These are phyloP conservation scores for Penicillium sp. DNA, from an alignment of 2,329 filamentous ascomycete species.

Conservation along the genomic window DNA sequence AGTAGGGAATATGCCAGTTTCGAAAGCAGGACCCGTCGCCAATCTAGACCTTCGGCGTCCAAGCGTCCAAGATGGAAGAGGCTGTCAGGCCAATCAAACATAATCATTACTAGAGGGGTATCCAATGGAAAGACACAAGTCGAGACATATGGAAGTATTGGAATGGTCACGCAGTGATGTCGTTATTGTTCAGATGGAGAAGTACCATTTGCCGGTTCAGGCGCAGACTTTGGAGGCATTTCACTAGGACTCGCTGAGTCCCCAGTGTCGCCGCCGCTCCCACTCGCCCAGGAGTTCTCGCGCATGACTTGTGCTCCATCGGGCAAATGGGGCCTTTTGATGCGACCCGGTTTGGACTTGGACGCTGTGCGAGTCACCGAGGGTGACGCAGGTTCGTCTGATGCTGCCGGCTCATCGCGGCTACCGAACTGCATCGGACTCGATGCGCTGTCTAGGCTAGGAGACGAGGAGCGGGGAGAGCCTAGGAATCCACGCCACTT, in stretches of 20 bases:
- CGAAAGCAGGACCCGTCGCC: too few species aligned
- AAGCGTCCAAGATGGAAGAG: too few species aligned
- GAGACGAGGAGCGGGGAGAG: constrained; percentile 18
- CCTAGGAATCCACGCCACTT: constrained; percentile 82
- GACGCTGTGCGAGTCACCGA: constrained; percentile 9
- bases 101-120: constrained; percentile 29
- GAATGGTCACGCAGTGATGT: constrained; percentile 1
- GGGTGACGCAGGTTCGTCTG: constrained; percentile 14
- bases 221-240: constrained; percentile 5
- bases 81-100: too few species aligned
- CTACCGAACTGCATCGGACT: constrained; percentile 28
- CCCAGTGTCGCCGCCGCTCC: constrained; percentile 23
- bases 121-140: constrained; percentile 25
- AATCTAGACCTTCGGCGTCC: too few species aligned
- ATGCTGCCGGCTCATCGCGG: constrained; percentile 5
- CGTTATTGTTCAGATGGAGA: constrained; percentile 1
- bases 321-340: constrained; percentile 10
- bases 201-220: neutral
- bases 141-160: constrained; percentile 19
- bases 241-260: constrained; percentile 22
- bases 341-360: constrained; percentile 12
- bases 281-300: constrained; percentile 30
- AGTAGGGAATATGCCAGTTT: too few species aligned
- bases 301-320: constrained; percentile 15
- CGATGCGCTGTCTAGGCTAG: constrained; percentile 16